phyloP scores from a whole-genome alignment of 805 yeast genomes.

The Yamadazyma akitaensis region DNA sequence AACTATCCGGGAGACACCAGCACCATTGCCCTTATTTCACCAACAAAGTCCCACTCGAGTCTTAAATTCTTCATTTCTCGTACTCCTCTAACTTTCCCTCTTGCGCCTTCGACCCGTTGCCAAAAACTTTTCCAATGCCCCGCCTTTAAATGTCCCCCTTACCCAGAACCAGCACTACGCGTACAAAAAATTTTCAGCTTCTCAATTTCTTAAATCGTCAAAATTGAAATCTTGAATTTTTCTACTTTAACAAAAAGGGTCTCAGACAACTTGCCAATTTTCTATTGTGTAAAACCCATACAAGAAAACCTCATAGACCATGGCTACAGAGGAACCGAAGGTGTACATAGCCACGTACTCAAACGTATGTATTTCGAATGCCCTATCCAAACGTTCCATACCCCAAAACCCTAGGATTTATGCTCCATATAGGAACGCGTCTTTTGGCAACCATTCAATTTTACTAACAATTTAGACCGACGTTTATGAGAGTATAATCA shows the following conservation, averaged over 20 bases:
- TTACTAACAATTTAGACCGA: constrained; percentile 31
- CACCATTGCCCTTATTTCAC: neutral
- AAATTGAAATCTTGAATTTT: neutral
- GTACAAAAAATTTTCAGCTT: constrained; percentile 8
- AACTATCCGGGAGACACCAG: neutral
- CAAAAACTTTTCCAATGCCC: neutral
- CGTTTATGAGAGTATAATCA: constrained; percentile 71
- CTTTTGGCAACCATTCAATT: neutral
- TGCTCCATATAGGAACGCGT: constrained; percentile 5
- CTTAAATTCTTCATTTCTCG: too few relatives aligned
- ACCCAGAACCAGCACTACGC: constrained; percentile 1
- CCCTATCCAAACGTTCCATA: too few relatives aligned
- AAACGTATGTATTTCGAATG: constrained; percentile 31
- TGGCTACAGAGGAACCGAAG: constrained; percentile 25
- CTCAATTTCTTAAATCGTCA: constrained; percentile 12
- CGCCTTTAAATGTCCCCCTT: neutral
- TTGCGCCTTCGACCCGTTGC: neutral
- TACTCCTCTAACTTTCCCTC: neutral
- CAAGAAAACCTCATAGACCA: neutral
- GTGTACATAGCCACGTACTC: constrained; percentile 47
- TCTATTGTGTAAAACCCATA: neutral
- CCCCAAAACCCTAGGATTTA: neutral
- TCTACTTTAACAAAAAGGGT: constrained; percentile 1
- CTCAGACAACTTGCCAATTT: neutral
- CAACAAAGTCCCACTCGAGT: neutral